Evolutionary conservation across 1,284 basidiomycete genomes (phyloP), one percentile per base, ranked within the genome.

Genomic region (Ustilago tritici): DNA sequence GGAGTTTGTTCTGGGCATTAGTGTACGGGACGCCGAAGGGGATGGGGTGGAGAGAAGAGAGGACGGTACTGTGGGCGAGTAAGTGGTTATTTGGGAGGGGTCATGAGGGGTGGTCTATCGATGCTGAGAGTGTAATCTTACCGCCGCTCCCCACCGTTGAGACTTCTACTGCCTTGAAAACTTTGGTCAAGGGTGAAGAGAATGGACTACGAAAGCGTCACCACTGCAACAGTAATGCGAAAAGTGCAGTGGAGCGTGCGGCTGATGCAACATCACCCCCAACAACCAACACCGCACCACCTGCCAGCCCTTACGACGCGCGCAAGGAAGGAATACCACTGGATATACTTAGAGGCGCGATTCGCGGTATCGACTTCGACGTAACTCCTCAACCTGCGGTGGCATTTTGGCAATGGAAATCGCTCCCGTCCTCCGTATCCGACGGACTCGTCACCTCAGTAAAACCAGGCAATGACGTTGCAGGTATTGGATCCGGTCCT

Each of bases 361-460:
- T 74, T 1, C n/a, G 11, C 1, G 71, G 71, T 6, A 10, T 40
- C 6, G 34, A 19, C 7, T 65, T 65, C 40, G 32, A 32, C 8
- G 60, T 74, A 3, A 14, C 40, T 0, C 71, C 71, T 0, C 17
- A 32, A 9, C 34, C 54, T 15, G 41, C 70, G 10, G 40, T 63
- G 1, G 71, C 71, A 15, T 74, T 74, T 34, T 74, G 66, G 66
- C 56, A 61, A 46, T 74, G 71, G 71, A 74, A 74, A 41, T 58
- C 62, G 4, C 52, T 66, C 38, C 55, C 71, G 4, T 61, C 71
- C 0, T 57, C 61, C 15, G 62, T 74, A 0, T 50, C 58, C 1
- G 52, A 38, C 32, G 62, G 62, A 8, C 53, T 57, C 10, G 63
- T 66, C 15, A 65, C 58, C 34, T 64, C 71, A 0, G 71, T 74